Conservation (phyloP, 1,139 yeast genomes). For the Torulaspora pretoriensis region DNA sequence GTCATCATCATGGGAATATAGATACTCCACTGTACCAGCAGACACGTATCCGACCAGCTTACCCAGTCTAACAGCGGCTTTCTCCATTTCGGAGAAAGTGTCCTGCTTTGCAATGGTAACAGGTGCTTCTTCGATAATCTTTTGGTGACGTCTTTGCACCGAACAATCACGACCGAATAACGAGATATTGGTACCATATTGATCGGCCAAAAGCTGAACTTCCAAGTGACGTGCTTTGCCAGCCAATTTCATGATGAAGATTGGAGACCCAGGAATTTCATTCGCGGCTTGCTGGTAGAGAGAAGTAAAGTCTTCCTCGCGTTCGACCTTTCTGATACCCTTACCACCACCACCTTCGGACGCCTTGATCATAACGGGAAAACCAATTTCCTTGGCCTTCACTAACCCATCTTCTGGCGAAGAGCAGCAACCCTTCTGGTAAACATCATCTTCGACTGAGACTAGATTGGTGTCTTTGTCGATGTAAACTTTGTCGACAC, state of each 20-base stretch:
- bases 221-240: conserved; percentile 95
- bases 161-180: conserved; percentile 96
- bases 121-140: conserved; percentile 95
- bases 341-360: conserved; percentile 99
- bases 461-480: conserved; percentile 72
- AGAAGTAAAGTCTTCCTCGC: conserved; percentile 64
- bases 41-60: conserved; percentile 94
- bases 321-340: conserved; percentile 90
- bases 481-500: conserved; percentile 73
- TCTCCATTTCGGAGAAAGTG: conserved; percentile 88
- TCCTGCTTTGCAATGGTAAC: conserved; percentile 86
- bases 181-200: conserved; percentile 90
- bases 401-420: conserved; percentile 83
- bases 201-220: conserved; percentile 91
- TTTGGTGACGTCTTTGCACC: conserved; percentile 96
- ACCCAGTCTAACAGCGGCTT: conserved; percentile 95
- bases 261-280: conserved; percentile 95
- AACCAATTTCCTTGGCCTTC: conserved; percentile 82
- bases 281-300: conserved; percentile 85
- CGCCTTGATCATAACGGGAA: conserved; percentile 95
- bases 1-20: conserved; percentile 89
- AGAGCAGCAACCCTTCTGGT: conserved; percentile 81
- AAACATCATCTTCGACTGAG: conserved; percentile 78
- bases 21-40: conserved; percentile 97
- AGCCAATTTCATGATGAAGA: conserved; percentile 89